phyloP scores from a whole-genome alignment of 2,329 filamentous ascomycete species.

The Claviceps pazoutovae region DNA sequence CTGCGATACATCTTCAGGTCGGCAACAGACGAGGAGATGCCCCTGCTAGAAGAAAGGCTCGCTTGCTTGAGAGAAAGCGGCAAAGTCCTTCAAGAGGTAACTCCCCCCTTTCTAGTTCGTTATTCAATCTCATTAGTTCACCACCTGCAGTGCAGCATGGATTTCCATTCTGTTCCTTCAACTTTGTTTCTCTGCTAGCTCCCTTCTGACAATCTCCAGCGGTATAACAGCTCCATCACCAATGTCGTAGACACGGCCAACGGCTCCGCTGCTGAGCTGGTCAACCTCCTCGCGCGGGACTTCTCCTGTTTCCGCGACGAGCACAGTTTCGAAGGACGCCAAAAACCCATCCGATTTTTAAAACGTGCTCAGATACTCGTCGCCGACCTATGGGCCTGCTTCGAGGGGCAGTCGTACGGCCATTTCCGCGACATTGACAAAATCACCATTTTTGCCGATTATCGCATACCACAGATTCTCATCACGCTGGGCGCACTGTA shows the following conservation, averaged over 20 bases:
- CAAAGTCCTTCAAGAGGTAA: constrained; percentile 60
- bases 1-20: constrained; percentile 73
- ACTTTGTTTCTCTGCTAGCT: neutral
- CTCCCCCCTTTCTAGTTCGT: neutral
- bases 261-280: constrained; percentile 67
- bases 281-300: constrained; percentile 70
- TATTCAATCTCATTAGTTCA: neutral
- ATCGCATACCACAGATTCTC: constrained; percentile 88
- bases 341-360: constrained; percentile 60
- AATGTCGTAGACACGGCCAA: constrained; percentile 62
- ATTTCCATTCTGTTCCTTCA: neutral
- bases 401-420: constrained; percentile 67
- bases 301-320: constrained; percentile 84
- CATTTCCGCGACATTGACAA: constrained; percentile 82
- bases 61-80: constrained; percentile 73
- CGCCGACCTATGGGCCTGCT: constrained; percentile 93
- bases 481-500: constrained; percentile 67
- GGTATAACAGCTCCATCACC: constrained; percentile 60
- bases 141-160: too few species aligned
- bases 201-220: constrained; percentile 27
- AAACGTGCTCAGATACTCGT: constrained; percentile 95
- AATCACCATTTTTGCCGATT: constrained; percentile 98
- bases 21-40: constrained; percentile 73
- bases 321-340: constrained; percentile 56
- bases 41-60: constrained; percentile 65